These are phyloP conservation scores for Moniliophthora roreri DNA, from an alignment of 1,284 basidiomycete species.

Conservation along the genomic window DNA sequence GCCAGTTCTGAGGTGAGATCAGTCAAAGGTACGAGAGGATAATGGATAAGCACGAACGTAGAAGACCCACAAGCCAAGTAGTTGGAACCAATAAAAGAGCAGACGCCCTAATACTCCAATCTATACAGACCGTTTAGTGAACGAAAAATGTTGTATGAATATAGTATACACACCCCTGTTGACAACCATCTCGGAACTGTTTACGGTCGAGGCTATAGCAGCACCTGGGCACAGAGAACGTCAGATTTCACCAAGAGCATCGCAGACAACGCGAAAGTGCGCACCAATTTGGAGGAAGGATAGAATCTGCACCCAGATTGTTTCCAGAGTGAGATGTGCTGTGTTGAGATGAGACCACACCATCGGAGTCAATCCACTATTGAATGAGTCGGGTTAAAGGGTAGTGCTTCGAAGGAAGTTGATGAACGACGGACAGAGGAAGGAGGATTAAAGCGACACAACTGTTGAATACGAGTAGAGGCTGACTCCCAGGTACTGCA, in stretches of 20 bases:
- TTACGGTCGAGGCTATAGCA: constrained; percentile 45
- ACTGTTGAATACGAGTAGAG: constrained; percentile 54
- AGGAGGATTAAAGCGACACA: constrained; percentile 43
- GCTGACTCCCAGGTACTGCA: constrained; percentile 46
- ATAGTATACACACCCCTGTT: constrained; percentile 32
- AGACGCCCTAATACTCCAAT: constrained; percentile 52
- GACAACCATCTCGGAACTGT: constrained; percentile 38
- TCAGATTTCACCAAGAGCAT: constrained; percentile 3
- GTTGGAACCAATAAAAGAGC: constrained; percentile 49
- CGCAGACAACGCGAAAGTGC: constrained; percentile 12
- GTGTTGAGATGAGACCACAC: constrained; percentile 33
- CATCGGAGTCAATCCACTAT: constrained; percentile 12
- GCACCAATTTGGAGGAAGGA: constrained; percentile 50
- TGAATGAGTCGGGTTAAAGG: neutral
- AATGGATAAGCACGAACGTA: constrained; percentile 38
- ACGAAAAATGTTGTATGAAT: neutral
- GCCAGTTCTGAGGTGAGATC: constrained; percentile 39
- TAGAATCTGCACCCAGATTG: constrained; percentile 49
- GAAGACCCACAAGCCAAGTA: constrained; percentile 53
- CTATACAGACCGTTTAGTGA: constrained; percentile 19
- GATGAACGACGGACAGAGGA: constrained; percentile 40
- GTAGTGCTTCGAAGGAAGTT: neutral
- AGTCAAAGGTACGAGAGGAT: neutral
- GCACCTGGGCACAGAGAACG: constrained; percentile 32
- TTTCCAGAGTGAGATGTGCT: constrained; percentile 50